Evolutionary conservation across 805 yeast genomes (phyloP).

Genomic region (Saccharomycopsis capsularis): DNA sequence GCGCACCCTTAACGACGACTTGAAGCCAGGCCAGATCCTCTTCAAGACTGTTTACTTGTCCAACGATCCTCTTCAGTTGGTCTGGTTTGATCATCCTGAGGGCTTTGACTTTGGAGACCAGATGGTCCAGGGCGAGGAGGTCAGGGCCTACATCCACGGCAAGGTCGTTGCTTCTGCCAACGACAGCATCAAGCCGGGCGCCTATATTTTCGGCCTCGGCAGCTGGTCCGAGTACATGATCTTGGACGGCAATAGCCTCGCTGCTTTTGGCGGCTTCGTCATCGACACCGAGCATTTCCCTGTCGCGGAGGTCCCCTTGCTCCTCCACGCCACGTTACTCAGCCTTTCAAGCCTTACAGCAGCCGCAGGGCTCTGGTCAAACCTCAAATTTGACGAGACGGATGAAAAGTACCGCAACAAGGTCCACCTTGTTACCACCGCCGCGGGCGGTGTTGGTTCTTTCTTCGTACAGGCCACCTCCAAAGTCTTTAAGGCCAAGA

Average conservation of each 20-base stretch:
- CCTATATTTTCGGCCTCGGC: constrained; percentile 33
- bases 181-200: constrained; percentile 37
- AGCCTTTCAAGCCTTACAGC: constrained; percentile 61
- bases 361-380: constrained; percentile 44
- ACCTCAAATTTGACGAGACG: constrained; percentile 36
- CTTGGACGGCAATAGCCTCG: constrained; percentile 20
- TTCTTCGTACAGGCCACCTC: constrained; percentile 51
- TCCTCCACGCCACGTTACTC: constrained; percentile 26
- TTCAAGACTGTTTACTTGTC: constrained; percentile 42
- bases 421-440: constrained; percentile 51
- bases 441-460: constrained; percentile 71
- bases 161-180: constrained; percentile 43
- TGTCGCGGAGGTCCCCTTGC: neutral
- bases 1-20: constrained; percentile 28
- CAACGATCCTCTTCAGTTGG: constrained; percentile 58
- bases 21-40: constrained; percentile 35
- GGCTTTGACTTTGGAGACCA: constrained; percentile 29
- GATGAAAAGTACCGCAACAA: constrained; percentile 27
- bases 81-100: constrained; percentile 38
- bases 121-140: constrained; percentile 37
- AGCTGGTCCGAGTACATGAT: constrained; percentile 46
- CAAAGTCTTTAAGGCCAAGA: constrained; percentile 43
- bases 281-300: neutral
- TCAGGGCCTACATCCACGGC: constrained; percentile 45
- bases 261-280: constrained; percentile 18